These are phyloP conservation scores for Aspergillus intermedius DNA, from an alignment of 2,329 filamentous ascomycete genomes.

Conservation along the genomic window DNA sequence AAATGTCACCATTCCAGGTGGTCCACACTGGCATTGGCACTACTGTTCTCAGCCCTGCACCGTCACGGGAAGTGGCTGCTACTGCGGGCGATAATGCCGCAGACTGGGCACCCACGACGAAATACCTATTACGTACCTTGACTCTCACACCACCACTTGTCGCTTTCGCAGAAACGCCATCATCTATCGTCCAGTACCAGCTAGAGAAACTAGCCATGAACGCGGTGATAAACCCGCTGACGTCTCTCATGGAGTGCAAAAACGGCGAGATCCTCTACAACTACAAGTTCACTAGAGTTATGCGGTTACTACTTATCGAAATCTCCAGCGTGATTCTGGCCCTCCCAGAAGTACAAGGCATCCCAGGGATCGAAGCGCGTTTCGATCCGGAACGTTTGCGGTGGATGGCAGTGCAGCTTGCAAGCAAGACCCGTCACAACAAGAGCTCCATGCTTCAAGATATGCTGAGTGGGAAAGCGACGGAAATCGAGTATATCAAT, in stretches of 20 bases:
- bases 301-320: constrained; percentile 67
- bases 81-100: constrained; percentile 17
- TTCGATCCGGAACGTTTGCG: constrained; percentile 58
- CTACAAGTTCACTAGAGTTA: constrained; percentile 56
- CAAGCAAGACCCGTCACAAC: constrained; percentile 49
- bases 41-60: constrained; percentile 50
- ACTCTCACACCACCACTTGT: constrained; percentile 57
- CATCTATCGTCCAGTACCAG: constrained; percentile 64
- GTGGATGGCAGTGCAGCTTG: constrained; percentile 51
- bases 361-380: constrained; percentile 54
- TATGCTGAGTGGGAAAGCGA: constrained; percentile 54
- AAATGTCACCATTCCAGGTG: constrained; percentile 45
- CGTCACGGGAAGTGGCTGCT: constrained; percentile 15
- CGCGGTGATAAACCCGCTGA: constrained; percentile 72
- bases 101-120: constrained; percentile 35
- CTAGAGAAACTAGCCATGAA: constrained; percentile 72
- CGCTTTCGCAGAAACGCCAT: constrained; percentile 52
- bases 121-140: constrained; percentile 60
- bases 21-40: constrained; percentile 55
- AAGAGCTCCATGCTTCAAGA: constrained; percentile 63
- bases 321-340: constrained; percentile 63
- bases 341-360: constrained; percentile 65
- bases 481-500: constrained; percentile 79
- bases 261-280: constrained; percentile 68
- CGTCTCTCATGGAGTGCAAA: constrained; percentile 67